Base-by-base conservation (phyloP, 306 rosid species). In the Sesbania bispinosa region DNA sequence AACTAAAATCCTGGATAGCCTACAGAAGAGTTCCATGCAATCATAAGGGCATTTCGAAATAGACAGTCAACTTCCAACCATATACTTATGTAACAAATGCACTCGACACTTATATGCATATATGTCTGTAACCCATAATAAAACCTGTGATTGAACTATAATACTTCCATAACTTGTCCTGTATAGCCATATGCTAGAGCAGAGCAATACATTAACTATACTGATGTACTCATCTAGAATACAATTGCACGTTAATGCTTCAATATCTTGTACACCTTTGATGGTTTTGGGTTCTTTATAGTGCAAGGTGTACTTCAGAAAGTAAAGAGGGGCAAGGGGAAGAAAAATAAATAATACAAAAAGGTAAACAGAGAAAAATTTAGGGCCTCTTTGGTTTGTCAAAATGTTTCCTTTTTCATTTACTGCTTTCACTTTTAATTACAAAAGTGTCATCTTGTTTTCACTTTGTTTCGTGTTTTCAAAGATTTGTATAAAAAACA, bases 11-110 rank as follows among this genome's bases (percentile, higher is more conserved):
- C 77, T 13, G 36, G 48, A 59, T 58, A n/a, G 50, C 69, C 68
- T 72, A n/a, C 60, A 59, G 5, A 57, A 18, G 45, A 45, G 60
- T 72, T 43, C 6, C 58, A 71, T 16, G 59, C 46, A 71, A 71
- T 21, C 24, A 42, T 16, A 7, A 69, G 43, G 24, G 14, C 27
- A 57, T 30, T 58, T 16, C 15, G 29, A 48, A 45, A 71, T 20
- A 71, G 16, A 18, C 36, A 43, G 13, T 43, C 32, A 53, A 53
- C 38, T 41, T 27, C 55, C 10, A 15, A 27, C 53, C 45, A 41
- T 39, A 54, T 15, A 54, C 19, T 27, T 67, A 10, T 42, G 71
- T 14, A 64, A 14, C 42, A 16, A n/a, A 19, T 29, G 26, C 20
- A 19, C 30, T 57, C 7, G 3, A 35, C 19, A 59, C 6, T 10